Evolutionary conservation across 1,284 basidiomycete genomes (phyloP), one percentile per base, ranked within the genome.

Genomic region (Papiliotrema flavescens): DNA sequence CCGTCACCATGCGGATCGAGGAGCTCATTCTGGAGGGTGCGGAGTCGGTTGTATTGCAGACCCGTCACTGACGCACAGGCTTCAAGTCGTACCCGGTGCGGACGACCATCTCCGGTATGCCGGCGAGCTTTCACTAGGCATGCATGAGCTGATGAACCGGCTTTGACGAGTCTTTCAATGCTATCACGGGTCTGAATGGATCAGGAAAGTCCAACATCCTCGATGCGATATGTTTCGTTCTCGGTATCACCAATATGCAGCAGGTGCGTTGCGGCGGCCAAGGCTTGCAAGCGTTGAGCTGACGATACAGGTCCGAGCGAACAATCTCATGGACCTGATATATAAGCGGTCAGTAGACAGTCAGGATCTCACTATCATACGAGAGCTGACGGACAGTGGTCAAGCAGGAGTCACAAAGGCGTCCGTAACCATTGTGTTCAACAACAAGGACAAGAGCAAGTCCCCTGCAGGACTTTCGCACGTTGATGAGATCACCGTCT

Each of bases 41-140:
- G 72, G 56, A 17, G 15, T 44, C 15, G 26, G 35, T 17, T 5
- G 24, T 34, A 15, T 39, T 46, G 40, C 4, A n/a, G 3, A 20
- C 49, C 20, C 44, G 49, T 39, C 54, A 22, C 14, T 15, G 47
- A 34, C 34, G 17, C 51, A 1, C 57, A 91, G 89, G 90, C 49
- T 94, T 94, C 83, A 98, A 98, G 77, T 97, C 93, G 17, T 97
- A 98, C 70, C 93, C 94, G 19, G 91, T 93, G 32, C 84, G 94
- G 41, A 97, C 94, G 0, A 88, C 89, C 68, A 95, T 98, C 56
- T 88, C 87, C 0, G 74, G 74, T 75, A 49, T 17, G 68, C 60
- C 35, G 8, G 24, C n/a, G 22, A 28, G 8, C 39, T 9, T 11
- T 5, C 39, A 40, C 20, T 17, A 17, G 32, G 36, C 36, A 42